Evolutionary conservation across 805 yeast species (phyloP).

Genomic region (Metschnikowia noctiluminum): DNA sequence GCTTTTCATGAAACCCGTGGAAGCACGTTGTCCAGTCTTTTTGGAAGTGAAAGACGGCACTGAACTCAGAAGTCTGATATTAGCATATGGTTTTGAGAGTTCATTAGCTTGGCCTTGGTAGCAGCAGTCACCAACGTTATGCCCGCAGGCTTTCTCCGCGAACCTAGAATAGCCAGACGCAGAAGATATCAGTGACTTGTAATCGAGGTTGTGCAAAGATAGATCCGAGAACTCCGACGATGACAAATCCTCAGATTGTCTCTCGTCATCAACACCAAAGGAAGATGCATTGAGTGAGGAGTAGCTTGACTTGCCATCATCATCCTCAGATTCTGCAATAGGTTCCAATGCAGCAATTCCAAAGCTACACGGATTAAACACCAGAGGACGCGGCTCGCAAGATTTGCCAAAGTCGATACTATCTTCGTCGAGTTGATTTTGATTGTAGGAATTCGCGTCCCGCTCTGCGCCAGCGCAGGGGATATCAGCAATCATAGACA

Average conservation of each 20-base stretch:
- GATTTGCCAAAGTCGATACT: conserved; percentile 12
- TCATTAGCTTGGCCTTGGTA: conserved; percentile 10
- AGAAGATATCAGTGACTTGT: conserved; percentile 35
- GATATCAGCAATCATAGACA: conserved; percentile 1
- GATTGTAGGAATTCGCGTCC: conserved; percentile 9
- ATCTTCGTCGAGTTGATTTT: conserved; percentile 1
- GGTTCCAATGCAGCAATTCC: conserved; percentile 35
- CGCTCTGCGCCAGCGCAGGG: conserved; percentile 10
- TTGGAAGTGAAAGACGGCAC: conserved; percentile 14
- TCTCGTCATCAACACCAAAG: conserved; percentile 25
- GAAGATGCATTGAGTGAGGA: conserved; percentile 23
- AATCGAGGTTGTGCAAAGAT: conserved; percentile 39
- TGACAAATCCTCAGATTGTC: background rate
- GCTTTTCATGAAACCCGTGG: conserved; percentile 43
- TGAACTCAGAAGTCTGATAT: conserved; percentile 13
- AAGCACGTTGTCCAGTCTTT: conserved; percentile 25
- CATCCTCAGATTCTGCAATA: conserved; percentile 33
- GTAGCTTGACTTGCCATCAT: conserved; percentile 15
- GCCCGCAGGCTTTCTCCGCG: conserved; percentile 6
- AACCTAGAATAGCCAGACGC: conserved; percentile 22
- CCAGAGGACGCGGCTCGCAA: conserved; percentile 7
- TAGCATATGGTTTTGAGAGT: conserved; percentile 10
- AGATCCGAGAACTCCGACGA: conserved; percentile 33
- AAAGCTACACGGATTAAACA: conserved; percentile 25
- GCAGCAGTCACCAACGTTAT: conserved; percentile 13